Conservation (phyloP, 139 green algal species). For the Ostreobium quekettii region DNA sequence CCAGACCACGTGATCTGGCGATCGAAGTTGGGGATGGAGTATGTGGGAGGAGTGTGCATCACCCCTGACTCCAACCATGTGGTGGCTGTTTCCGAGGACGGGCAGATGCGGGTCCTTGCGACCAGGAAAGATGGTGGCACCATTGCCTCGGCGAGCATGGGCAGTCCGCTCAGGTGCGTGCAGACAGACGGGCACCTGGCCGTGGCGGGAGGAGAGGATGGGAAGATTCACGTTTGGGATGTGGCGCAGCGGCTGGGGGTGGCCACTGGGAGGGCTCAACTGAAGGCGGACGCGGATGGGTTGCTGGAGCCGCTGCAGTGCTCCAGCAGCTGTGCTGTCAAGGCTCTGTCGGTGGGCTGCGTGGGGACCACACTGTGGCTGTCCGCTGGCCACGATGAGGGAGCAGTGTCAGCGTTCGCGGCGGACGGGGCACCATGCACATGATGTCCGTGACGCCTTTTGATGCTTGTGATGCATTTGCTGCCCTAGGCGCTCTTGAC, state of each 20-base stretch:
- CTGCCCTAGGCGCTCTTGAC: too few species aligned
- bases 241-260: slow-evolving; percentile 21
- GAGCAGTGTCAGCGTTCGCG: slow-evolving; percentile 19
- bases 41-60: slow-evolving; percentile 50
- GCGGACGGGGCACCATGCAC: too few species aligned
- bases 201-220: slow-evolving; percentile 45
- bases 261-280: slow-evolving; percentile 4
- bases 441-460: too few species aligned
- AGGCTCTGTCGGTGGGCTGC: slow-evolving; percentile 18
- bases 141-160: slow-evolving; percentile 8
- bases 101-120: slow-evolving; percentile 40
- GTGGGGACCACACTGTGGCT: slow-evolving; percentile 12
- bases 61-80: slow-evolving; percentile 28
- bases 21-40: slow-evolving; percentile 39
- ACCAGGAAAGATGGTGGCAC: slow-evolving; percentile 21
- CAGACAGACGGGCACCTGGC: slow-evolving; percentile 34
- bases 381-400: slow-evolving; percentile 30
- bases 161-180: slow-evolving; percentile 46
- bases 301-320: slow-evolving; percentile 28
- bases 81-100: slow-evolving; percentile 40
- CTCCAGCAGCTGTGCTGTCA: slow-evolving; percentile 25
- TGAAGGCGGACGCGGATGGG: slow-evolving; percentile 30
- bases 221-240: slow-evolving; percentile 51
- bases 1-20: background rate
- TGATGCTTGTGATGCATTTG: too few species aligned